phyloP scores from a whole-genome alignment of 73 alveolate genomes.

The Diophrys sp. region DNA sequence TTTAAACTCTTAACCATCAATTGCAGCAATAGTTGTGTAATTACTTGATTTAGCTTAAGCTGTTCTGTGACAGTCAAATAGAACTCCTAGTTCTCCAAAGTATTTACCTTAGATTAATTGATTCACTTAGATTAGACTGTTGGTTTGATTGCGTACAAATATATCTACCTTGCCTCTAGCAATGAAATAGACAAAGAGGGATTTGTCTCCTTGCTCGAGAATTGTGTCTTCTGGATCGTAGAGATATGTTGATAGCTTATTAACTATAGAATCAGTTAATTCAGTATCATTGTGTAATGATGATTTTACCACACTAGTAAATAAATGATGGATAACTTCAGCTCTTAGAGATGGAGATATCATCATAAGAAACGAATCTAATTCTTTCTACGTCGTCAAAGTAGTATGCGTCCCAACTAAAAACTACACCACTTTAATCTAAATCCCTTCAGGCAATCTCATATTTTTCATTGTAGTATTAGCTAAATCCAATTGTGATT shows the following conservation, averaged over 20 bases:
- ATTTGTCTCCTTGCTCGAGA: constrained; percentile 12
- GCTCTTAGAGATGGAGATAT: constrained; percentile 57
- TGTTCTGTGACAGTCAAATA: constrained; percentile 81
- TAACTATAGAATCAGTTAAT: too few species aligned
- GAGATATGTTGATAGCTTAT: too few species aligned
- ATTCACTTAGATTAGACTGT: constrained; percentile 54
- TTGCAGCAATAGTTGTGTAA: constrained; percentile 77
- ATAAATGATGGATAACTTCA: constrained; percentile 30
- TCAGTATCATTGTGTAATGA: too few species aligned
- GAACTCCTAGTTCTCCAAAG: constrained; percentile 93
- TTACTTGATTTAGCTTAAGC: constrained; percentile 85
- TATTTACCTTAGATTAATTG: constrained; percentile 76
- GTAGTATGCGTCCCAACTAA: constrained; percentile 25
- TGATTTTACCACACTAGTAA: constrained; percentile 8
- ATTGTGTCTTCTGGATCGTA: too few species aligned
- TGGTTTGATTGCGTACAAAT: constrained; percentile 30
- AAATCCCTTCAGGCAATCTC: constrained; percentile 44
- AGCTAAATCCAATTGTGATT: constrained; percentile 25
- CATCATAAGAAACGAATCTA: constrained; percentile 32
- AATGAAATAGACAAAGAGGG: constrained; percentile 26
- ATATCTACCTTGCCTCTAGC: constrained; percentile 47
- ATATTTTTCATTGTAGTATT: constrained; percentile 58
- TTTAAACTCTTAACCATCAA: constrained; percentile 67
- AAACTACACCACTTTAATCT: constrained; percentile 17
- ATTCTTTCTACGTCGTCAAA: constrained; percentile 43